Base-by-base conservation (phyloP, 108 stramenopile genomes). In the Stephanodiscus minutulus region DNA sequence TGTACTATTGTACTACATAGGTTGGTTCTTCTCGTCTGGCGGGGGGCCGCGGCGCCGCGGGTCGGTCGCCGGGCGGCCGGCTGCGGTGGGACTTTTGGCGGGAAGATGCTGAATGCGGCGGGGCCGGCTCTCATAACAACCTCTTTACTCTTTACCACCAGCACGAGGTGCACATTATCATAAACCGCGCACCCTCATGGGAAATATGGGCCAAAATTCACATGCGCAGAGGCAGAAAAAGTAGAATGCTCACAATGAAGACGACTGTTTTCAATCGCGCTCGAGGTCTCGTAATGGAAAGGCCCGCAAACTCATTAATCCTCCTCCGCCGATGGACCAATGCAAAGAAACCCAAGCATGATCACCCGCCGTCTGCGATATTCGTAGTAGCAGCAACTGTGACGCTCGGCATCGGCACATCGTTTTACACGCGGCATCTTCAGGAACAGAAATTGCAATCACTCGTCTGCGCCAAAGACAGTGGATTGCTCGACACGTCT, bases 381-480 rank as follows among this genome's bases (percentile, higher is more conserved):
- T 44, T 44, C 43, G 12, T 17, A 44, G 43, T 44, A 3, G 43
- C 43, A 2, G 43, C 13, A 44, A 15, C 43, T 44, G 43, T 15
- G 43, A 44, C 43, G 43, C 12, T 44, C 15, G 43, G 43, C 43
- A 15, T 44, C 43, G 15, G 43, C 43, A 13, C 43, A 44, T 70
- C 71, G n/a, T 17, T 72, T 13, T 72, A 72, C 61, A 63, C 75
- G 22, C 29, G 75, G 29, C 61, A 55, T 24, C 50, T 64, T 12
- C 66, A 67, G 18, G 37, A 59, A 1, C 36, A 76, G 44, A 76
- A 76, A 61, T 6, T 76, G 28, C 46, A 66, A 17, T 62, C 75
- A 1, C 36, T 76, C 8, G 68, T 57, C 24, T 37, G 67, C 0
- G 75, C 68, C 13, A 22, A 58, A 48, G 75, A 76, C 8, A 63